Evolutionary conservation across 129 eudicot species (phyloP).

Genomic region (Chrysanthemum makinoi): DNA sequence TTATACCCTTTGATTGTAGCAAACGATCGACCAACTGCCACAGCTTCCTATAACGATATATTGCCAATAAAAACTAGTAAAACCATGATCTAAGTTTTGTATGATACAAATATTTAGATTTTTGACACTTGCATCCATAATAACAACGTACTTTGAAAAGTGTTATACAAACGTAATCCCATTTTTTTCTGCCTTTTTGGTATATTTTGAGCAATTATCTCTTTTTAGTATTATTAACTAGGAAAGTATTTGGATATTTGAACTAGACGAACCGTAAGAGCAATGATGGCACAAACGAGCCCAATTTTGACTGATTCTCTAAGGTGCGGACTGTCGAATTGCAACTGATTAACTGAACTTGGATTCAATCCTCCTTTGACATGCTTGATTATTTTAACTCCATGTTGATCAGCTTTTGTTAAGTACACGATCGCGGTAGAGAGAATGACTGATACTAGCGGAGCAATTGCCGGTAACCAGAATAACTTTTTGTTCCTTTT

Average conservation of each 20-base stretch:
- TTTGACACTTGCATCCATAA: no score
- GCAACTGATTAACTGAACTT: constrained; percentile 44
- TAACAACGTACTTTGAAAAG: no score
- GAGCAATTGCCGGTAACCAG: constrained; percentile 96
- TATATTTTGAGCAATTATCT: no score
- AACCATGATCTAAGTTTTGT: background rate
- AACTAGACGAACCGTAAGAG: constrained; percentile 42
- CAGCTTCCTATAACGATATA: constrained; percentile 56
- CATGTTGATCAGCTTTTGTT: constrained; percentile 69
- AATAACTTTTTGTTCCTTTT: constrained; percentile 62
- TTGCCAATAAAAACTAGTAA: background rate
- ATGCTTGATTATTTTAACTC: constrained; percentile 67
- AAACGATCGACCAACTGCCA: constrained; percentile 77
- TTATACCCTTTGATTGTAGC: constrained; percentile 74
- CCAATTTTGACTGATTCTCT: constrained; percentile 47
- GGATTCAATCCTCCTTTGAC: constrained; percentile 56
- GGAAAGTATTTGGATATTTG: background rate
- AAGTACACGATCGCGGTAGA: constrained; percentile 70
- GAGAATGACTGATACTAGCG: constrained; percentile 63
- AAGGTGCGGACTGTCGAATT: constrained; percentile 51
- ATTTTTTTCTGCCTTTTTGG: no score
- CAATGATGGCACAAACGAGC: constrained; percentile 48
- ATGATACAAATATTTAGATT: background rate
- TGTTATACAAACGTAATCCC: no score
- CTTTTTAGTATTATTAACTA: background rate